These are phyloP conservation scores for Pyricularia pennisetigena DNA, from an alignment of 2,329 filamentous ascomycete species.

Conservation along the genomic window DNA sequence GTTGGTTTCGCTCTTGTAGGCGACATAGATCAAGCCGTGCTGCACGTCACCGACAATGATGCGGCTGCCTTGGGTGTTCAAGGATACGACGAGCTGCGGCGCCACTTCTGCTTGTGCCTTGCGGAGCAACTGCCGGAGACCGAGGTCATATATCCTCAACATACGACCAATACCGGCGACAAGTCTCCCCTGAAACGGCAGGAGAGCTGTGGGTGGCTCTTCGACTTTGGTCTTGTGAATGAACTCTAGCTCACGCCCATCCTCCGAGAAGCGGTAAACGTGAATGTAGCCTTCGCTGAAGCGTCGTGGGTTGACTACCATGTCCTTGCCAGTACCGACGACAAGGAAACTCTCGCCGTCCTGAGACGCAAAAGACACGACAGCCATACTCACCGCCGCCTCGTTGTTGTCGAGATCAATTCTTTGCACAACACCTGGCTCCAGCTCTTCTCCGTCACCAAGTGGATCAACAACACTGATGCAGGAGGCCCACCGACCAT, in stretches of 20 bases:
- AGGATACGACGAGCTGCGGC: constrained; percentile 73
- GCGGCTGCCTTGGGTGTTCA: constrained; percentile 84
- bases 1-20: constrained; percentile 89
- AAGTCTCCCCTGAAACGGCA: constrained; percentile 86
- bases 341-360: constrained; percentile 86
- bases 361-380: constrained; percentile 79
- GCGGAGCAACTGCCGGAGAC: constrained; percentile 82
- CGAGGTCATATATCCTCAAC: constrained; percentile 83
- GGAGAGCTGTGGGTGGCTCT: constrained; percentile 77
- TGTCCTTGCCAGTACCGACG: constrained; percentile 87
- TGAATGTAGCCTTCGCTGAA: constrained; percentile 78
- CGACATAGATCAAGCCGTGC: constrained; percentile 83
- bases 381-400: constrained; percentile 75
- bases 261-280: constrained; percentile 80
- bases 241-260: constrained; percentile 82
- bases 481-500: constrained; percentile 89
- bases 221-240: constrained; percentile 95
- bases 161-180: constrained; percentile 77
- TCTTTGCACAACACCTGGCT: constrained; percentile 59
- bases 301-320: constrained; percentile 67
- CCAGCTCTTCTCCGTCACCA: constrained; percentile 35
- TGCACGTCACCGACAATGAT: constrained; percentile 89
- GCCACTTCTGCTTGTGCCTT: constrained; percentile 79
- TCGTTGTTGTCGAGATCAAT: constrained; percentile 85
- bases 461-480: constrained; percentile 86